These are phyloP conservation scores for Phyllosticta citriasiana DNA, from an alignment of 2,329 filamentous ascomycete genomes.

Conservation along the genomic window DNA sequence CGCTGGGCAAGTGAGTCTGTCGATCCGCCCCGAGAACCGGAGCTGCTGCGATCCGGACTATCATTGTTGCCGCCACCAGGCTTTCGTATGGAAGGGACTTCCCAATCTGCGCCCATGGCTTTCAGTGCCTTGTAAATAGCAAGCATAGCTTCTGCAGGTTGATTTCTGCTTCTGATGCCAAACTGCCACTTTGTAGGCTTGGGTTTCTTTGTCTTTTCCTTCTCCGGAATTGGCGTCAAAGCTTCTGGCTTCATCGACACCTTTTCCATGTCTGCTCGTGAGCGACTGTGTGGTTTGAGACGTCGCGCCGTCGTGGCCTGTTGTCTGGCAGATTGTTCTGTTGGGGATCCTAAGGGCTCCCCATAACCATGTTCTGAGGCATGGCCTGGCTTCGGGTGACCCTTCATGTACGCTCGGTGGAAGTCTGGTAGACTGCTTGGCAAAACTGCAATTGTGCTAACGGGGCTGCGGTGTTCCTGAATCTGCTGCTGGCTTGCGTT, in stretches of 20 bases:
- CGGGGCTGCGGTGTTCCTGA: slow-evolving; percentile 31
- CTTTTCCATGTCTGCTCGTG: slow-evolving; percentile 57
- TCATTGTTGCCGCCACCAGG: slow-evolving; percentile 33
- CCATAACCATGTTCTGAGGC: slow-evolving; percentile 23
- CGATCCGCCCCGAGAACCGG: slow-evolving; percentile 4
- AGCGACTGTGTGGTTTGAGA: slow-evolving; percentile 75
- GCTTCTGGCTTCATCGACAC: slow-evolving; percentile 38
- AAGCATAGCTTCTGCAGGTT: slow-evolving; percentile 84
- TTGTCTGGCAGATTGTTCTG: slow-evolving; percentile 51
- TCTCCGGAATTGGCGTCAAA: slow-evolving; percentile 42
- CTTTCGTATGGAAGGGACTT: slow-evolving; percentile 41
- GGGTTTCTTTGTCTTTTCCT: slow-evolving; percentile 46
- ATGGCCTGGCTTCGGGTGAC: slow-evolving; percentile 33
- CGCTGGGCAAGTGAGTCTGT: slow-evolving; percentile 6
- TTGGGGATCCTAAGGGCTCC: slow-evolving; percentile 37
- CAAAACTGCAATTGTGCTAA: slow-evolving; percentile 80
- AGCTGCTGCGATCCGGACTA: slow-evolving; percentile 15
- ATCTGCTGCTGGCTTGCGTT: slow-evolving; percentile 29
- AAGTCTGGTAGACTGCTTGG: slow-evolving; percentile 86
- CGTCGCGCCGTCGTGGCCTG: slow-evolving; percentile 72
- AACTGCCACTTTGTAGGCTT: slow-evolving; percentile 95
- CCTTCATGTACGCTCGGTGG: slow-evolving; percentile 82
- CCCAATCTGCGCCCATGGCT: slow-evolving; percentile 83
- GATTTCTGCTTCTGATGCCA: slow-evolving; percentile 87
- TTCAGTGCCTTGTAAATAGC: slow-evolving; percentile 89